Evolutionary conservation across 257 asterid species (phyloP), one percentile per base, ranked within the genome.

Genomic region (Perilla frutescens): DNA sequence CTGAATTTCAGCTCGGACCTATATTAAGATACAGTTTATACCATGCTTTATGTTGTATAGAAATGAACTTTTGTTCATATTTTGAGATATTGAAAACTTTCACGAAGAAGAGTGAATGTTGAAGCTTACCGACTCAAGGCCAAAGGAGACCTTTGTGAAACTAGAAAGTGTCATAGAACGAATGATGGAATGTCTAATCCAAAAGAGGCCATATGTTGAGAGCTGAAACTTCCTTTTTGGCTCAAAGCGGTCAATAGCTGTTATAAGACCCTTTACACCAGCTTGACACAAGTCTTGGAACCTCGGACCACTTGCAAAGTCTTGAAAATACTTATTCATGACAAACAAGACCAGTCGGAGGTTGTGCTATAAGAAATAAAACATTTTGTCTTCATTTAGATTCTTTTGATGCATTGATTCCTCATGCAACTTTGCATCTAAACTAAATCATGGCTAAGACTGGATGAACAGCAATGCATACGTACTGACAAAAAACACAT

Each of bases 81-180:
- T 9, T 13, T 54, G 49, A 26, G 39, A 59, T 15, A 29, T 29
- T 31, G 59, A 75, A 11, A 51, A 36, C 64, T 29, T 48, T 41
- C 11, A 51, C 41, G 37, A 51, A 78, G 78, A 71, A 40, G 70
- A 12, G 59, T 13, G 43, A 1, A 49, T 36, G 47, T 54, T 69
- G 77, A 77, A 53, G 55, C 96, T 73, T 77, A 94, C 98, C 72
- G 98, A 93, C 70, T 91, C 94, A 53, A 91, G 94, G 75, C 98
- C 97, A 68, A 91, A 91, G 32, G 98, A 81, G 73, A 93, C 96
- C 86, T 88, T 91, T 58, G 89, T 93, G 85, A 93, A 91, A 88
- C 98, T 93, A 66, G 98, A 85, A 12, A 88, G 82, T 4, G 98
- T 93, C 92, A 93, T 87, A 2, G 94, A 91, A 37, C 98, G 98